Conservation (phyloP, 2,329 filamentous ascomycete genomes). For the Diaporthe vexans region DNA sequence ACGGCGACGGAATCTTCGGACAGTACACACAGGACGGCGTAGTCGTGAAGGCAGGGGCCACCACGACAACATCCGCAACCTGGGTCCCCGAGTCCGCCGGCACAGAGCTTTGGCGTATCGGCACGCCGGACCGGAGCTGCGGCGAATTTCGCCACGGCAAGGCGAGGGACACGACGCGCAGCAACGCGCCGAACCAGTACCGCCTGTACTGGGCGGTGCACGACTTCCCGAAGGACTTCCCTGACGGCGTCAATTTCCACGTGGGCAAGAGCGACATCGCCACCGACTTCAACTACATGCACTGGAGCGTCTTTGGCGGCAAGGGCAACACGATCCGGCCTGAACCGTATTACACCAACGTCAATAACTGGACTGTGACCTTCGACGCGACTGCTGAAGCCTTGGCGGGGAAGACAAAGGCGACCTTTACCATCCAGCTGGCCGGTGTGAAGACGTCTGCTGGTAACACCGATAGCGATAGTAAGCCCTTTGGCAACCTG, state of each 20-base stretch:
- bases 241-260: slow-evolving; percentile 68
- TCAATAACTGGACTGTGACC: slow-evolving; percentile 72
- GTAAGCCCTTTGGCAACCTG: slow-evolving; percentile 66
- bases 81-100: slow-evolving; percentile 71
- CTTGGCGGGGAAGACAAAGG: slow-evolving; percentile 58
- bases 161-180: slow-evolving; percentile 60
- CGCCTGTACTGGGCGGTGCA: slow-evolving; percentile 72
- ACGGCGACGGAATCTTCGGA: slow-evolving; percentile 73
- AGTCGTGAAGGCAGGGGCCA: slow-evolving; percentile 57
- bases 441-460: slow-evolving; percentile 73
- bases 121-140: slow-evolving; percentile 71
- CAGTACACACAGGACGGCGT: slow-evolving; percentile 68
- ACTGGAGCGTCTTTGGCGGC: slow-evolving; percentile 75
- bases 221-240: slow-evolving; percentile 72
- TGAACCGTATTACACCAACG: slow-evolving; percentile 58
- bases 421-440: slow-evolving; percentile 74
- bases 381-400: slow-evolving; percentile 62
- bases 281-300: slow-evolving; percentile 72
- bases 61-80: slow-evolving; percentile 54
- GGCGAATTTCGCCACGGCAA: slow-evolving; percentile 73
- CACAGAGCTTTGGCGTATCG: slow-evolving; percentile 73
- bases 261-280: slow-evolving; percentile 65
- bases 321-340: slow-evolving; percentile 61
- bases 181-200: slow-evolving; percentile 67
- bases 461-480: slow-evolving; percentile 72